Base-by-base conservation (phyloP, 495 filamentous ascomycete genomes). In the Podospora appendiculata region DNA sequence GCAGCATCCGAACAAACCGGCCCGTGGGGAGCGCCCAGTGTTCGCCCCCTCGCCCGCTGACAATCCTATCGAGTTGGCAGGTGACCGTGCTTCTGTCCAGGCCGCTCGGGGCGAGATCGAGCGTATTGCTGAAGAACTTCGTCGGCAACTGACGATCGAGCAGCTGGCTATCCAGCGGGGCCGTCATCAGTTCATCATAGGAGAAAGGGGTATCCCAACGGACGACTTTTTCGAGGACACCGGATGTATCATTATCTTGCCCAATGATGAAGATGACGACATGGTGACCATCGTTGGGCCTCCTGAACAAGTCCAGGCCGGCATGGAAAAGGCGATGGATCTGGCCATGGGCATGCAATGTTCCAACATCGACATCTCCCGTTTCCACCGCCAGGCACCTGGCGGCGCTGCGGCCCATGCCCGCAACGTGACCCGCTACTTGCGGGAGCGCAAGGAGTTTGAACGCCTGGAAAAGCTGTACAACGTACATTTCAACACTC, bases 101-200 rank as follows among this genome's bases (percentile, higher is more conserved):
- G 79, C 87, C 48, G 88, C 86, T 14, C 83, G 84, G 44, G 82
- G 82, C 38, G 82, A 86, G 58, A 86, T 99, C 62, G 88, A 95
- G 61, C 81, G 78, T 14, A 78, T 81, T 39, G 88, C 83, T 6
- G 77, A 85, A 55, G 75, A 90, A 57, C 75, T 96, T 36, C 82
- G 80, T 52, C 79, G 79, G 32, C 67, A 79, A 51, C 70, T 99
- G 52, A 81, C 82, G 14, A 67, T 89, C 9, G 79, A 90, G 38
- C 81, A 90, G 64, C 63, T 91, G 41, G 75, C 81, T 0, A 83
- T 98, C 58, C 81, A 87, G 55, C 84, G 80, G 48, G 86, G 85
- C 16, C 83, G 86, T 40, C 92, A 95, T 65, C 90, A 90, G 63
- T 95, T 96, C 70, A 88, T 99, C 59, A 81, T 95, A 54, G 89